phyloP scores from a whole-genome alignment of 1,139 yeast species.

The Saccharomyces uvarum region DNA sequence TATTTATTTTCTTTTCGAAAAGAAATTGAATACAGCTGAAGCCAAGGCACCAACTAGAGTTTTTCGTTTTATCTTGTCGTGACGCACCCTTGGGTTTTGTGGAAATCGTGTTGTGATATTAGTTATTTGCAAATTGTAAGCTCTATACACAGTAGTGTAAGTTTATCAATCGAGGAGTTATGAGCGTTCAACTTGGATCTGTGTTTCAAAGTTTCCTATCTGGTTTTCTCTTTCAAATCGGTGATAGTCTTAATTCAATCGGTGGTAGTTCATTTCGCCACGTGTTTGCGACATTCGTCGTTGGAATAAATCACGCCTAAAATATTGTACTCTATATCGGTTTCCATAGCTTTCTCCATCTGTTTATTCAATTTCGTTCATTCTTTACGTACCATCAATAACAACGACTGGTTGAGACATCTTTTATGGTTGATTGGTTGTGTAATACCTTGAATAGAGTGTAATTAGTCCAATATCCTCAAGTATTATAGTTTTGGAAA shows the following conservation, averaged over 20 bases:
- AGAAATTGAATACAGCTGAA: not conserved
- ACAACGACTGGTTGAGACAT: conserved; percentile 96
- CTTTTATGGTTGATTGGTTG: conserved; percentile 29
- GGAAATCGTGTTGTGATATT: too few species aligned
- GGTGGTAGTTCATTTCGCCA: not conserved
- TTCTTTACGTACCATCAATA: conserved; percentile 67
- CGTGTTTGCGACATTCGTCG: not conserved
- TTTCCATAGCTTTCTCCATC: not conserved
- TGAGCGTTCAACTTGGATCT: too few species aligned
- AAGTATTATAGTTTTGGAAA: not conserved
- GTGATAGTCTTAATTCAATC: not conserved
- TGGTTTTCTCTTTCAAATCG: not conserved
- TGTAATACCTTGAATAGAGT: not conserved
- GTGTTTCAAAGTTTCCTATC: too few species aligned
- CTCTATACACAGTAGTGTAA: too few species aligned
- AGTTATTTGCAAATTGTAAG: too few species aligned
- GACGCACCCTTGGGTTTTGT: too few species aligned
- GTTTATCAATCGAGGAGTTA: too few species aligned
- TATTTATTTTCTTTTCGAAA: not conserved
- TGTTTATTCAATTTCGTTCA: not conserved
- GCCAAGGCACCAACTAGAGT: not conserved
- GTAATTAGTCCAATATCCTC: not conserved
- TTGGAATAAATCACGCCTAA: not conserved
- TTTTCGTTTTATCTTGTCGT: not conserved
- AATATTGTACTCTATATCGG: not conserved